phyloP scores from a whole-genome alignment of 495 filamentous ascomycete species.

The Astrothelium macrocarpum region DNA sequence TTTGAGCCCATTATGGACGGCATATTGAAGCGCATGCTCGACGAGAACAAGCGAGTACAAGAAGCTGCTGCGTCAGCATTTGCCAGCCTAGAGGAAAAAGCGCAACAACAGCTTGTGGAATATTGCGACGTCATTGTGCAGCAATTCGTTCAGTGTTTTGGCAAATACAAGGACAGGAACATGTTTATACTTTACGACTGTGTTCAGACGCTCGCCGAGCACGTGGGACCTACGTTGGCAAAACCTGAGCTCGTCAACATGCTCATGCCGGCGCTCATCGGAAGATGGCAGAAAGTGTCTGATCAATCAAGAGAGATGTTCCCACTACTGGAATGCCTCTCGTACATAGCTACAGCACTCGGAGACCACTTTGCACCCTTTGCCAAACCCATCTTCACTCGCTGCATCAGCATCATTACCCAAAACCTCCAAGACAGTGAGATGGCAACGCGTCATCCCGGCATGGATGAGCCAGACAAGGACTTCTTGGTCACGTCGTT shows the following conservation, averaged over 20 bases:
- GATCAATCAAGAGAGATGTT: constrained; percentile 92
- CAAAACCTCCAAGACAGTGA: constrained; percentile 73
- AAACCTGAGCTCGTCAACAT: constrained; percentile 67
- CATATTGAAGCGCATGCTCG: constrained; percentile 85
- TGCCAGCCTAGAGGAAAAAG: constrained; percentile 91
- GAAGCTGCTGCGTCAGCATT: constrained; percentile 95
- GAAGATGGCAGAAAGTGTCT: constrained; percentile 74
- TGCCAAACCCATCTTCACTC: constrained; percentile 68
- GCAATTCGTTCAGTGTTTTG: constrained; percentile 88
- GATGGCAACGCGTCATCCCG: constrained; percentile 49
- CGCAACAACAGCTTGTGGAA: constrained; percentile 63
- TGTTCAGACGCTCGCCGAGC: constrained; percentile 91
- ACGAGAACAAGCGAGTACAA: constrained; percentile 95
- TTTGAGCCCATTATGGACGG: constrained; percentile 98
- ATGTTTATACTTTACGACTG: constrained; percentile 99
- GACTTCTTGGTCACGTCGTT: constrained; percentile 96
- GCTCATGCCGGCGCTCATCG: constrained; percentile 90
- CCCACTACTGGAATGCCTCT: constrained; percentile 87
- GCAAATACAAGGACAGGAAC: constrained; percentile 93
- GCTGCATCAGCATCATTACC: constrained; percentile 86
- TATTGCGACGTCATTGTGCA: constrained; percentile 85
- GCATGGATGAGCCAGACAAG: constrained; percentile 78
- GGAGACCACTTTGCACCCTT: constrained; percentile 74
- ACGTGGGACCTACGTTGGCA: constrained; percentile 70
- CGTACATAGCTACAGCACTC: constrained; percentile 84